phyloP scores from a whole-genome alignment of 495 filamentous ascomycete genomes.

The Symbiotaphrina buchneri region DNA sequence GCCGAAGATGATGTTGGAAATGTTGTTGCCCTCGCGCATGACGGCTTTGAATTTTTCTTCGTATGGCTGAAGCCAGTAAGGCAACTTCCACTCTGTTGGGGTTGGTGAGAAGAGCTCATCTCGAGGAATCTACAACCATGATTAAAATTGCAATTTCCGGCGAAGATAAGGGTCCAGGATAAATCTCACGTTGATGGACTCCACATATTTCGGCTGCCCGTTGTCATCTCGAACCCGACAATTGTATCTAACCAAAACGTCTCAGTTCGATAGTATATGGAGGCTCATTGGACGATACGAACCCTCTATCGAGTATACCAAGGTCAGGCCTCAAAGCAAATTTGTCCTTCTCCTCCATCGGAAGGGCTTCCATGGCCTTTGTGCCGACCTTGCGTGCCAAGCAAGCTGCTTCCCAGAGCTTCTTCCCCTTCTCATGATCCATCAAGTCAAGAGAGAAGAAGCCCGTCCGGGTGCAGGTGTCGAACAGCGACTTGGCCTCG shows the following conservation, averaged over 20 bases:
- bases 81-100: no score
- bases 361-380: constrained; percentile 4
- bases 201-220: not conserved
- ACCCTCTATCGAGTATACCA: no score
- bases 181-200: not conserved
- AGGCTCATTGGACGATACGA: no score
- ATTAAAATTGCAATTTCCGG: no score
- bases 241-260: no score
- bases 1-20: not conserved
- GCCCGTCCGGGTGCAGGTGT: constrained; percentile 8
- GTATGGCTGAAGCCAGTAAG: not conserved
- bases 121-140: no score
- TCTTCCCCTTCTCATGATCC: constrained; percentile 4
- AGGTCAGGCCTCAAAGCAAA: no score
- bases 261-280: no score
- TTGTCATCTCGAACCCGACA: no score
- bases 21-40: not conserved
- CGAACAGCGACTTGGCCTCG: constrained; percentile 4
- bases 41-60: not conserved
- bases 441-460: constrained; percentile 11
- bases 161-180: no score
- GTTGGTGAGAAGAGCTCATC: no score
- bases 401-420: constrained; percentile 8
- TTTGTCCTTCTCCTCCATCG: no score
- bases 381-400: constrained; percentile 6